Evolutionary conservation across 768 basidiomycete genomes (phyloP), one percentile per base, ranked within the genome.

Genomic region (Galerina sulciceps): DNA sequence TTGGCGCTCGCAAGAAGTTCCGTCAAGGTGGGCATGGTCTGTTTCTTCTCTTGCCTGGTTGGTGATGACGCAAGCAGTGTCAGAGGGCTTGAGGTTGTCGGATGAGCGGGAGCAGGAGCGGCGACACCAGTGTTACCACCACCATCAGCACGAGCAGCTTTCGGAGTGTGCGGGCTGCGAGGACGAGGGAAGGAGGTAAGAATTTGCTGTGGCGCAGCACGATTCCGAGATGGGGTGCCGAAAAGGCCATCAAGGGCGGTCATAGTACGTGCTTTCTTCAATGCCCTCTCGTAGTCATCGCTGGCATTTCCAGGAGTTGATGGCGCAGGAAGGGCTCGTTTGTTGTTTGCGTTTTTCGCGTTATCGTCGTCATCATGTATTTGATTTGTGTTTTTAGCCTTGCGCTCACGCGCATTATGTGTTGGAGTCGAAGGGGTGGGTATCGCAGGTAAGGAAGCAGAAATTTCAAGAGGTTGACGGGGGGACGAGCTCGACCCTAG

Each of bases 1-100:
- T 75, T 76, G 18, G 78, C 73, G 18, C 80, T 79, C 1, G 80
- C 80, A 1, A 82, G 70, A 11, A 83, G 75, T 45, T 79, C 79
- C 1, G 73, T 78, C 34, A 80, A 68, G 10, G 73, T 80, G 11
- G 76, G 81, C 44, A 78, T 52, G 13, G 55, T 10, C 15, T 55
- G 56, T 20, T 67, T 67, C 43, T 13, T 13, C 34, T 20, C 17
- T 18, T 44, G 26, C 26, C 26, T 31, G 26, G 8, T 70, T 65
- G 2, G 69, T 10, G 58, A 49, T 13, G 34, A 10, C 1, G 57
- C 18, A 22, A 18, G 36, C 13, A 31, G n/a, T 20, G 35, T 58
- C 9, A 53, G 45, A 17, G 58, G 58, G 42, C 45, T 41, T 18
- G 53, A 40, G 10, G 14, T 67, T 8, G 64, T 45, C 8, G 63